These are phyloP conservation scores for Penicillium sp. DNA, from an alignment of 2,329 filamentous ascomycete species.

Conservation along the genomic window DNA sequence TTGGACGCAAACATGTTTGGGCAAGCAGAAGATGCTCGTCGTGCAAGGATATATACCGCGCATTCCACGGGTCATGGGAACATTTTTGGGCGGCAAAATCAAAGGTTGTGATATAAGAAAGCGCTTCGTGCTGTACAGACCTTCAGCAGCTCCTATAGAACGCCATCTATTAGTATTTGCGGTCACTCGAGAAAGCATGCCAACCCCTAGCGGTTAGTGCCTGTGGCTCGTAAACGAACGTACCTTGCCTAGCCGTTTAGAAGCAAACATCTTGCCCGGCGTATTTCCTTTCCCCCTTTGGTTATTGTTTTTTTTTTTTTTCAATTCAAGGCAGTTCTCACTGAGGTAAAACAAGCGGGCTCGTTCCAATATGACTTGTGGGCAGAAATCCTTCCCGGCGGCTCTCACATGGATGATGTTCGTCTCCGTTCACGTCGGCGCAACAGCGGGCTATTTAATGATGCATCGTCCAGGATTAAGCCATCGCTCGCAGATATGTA, in stretches of 20 bases:
- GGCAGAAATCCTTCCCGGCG: neutral
- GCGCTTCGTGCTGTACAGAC: conserved; percentile 30
- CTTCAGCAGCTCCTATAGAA: conserved; percentile 51
- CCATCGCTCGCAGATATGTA: neutral
- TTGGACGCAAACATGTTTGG: neutral
- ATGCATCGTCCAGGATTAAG: neutral
- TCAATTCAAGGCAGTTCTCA: neutral
- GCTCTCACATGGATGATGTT: conserved; percentile 5
- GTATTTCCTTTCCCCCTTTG: neutral
- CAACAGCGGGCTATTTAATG: neutral
- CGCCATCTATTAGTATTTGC: conserved; percentile 20
- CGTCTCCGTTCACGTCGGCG: neutral
- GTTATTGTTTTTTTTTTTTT: neutral
- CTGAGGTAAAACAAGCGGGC: neutral
- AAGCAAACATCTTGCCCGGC: conserved; percentile 45
- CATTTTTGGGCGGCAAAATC: neutral
- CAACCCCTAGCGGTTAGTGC: no score
- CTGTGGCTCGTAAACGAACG: neutral
- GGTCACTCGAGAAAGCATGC: neutral
- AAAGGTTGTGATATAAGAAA: neutral
- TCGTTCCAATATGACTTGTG: neutral
- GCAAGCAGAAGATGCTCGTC: neutral
- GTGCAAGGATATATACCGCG: neutral
- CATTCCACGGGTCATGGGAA: neutral
- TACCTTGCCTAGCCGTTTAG: conserved; percentile 47